Base-by-base conservation (phyloP, 352 stramenopile species). In the Pythium graminicola region DNA sequence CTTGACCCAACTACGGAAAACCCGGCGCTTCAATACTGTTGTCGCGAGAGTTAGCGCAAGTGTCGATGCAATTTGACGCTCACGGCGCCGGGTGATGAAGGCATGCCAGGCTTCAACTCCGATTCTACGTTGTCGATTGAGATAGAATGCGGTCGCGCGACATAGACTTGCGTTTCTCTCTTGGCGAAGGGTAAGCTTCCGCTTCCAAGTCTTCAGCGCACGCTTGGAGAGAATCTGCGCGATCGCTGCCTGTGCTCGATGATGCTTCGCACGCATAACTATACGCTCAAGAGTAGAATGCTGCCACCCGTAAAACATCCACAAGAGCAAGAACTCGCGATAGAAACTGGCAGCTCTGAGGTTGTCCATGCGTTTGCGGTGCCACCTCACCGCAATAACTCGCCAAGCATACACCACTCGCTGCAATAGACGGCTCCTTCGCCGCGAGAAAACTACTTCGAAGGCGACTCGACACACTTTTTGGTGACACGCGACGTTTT, bases 231-330 rank as follows among this genome's bases (percentile, higher is more conserved):
- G 32, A 7, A 14, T 45, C 27, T 27, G 13, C 1, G n/a, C 4
- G 44, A 60, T 42, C n/a, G 7, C 19, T 6, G 20, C 13, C 2
- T 19, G 5, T 10, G 8, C 43, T 6, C 22, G 43, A 6, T 6
- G n/a, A 5, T 24, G 8, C 27, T 60, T 54, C 9, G 28, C 33
- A 1, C 32, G 31, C 1, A 38, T 6, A 6, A 60, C 27, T 48
- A 50, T 43, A 3, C 8, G 32, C 1, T 43, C 43, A 9, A 54
- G 35, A 13, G 26, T 23, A 9, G 44, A 43, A 6, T 60, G 44
- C 20, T 60, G 53, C 53, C 53, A 60, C 3, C 43, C 53, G 19
- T 43, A 60, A 27, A 60, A 60, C 4, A 20, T 20, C 44, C 41
- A 54, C 1, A 60, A 9, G 13, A 60, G 28, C 27, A 60, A 16